phyloP scores from a whole-genome alignment of 2,329 filamentous ascomycete species.

The Paraconiothyrium brasiliense region DNA sequence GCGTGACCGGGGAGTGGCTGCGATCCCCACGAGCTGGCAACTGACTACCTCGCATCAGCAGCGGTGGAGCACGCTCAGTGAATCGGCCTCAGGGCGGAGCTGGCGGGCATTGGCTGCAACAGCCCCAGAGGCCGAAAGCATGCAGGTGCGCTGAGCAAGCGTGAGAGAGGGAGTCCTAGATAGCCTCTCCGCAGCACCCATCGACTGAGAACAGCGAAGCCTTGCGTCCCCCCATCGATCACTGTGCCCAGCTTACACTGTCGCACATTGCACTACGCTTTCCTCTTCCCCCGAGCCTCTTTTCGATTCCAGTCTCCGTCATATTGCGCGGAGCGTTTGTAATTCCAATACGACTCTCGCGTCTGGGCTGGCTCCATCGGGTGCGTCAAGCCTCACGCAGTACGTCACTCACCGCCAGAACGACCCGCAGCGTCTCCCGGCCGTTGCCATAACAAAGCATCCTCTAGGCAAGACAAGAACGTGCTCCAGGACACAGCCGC shows the following conservation, averaged over 20 bases:
- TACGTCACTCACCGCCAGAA: slow-evolving; percentile 18
- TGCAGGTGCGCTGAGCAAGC: neutral
- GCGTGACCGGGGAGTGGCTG: slow-evolving; percentile 11
- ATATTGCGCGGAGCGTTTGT: neutral
- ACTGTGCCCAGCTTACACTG: neutral
- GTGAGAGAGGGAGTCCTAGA: neutral
- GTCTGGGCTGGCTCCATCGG: slow-evolving; percentile 14
- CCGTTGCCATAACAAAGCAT: slow-evolving; percentile 17
- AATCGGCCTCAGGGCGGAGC: neutral
- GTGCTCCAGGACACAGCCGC: slow-evolving; percentile 2
- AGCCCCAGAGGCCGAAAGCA: slow-evolving; percentile 4
- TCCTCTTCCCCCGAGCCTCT: neutral
- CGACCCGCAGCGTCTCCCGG: slow-evolving; percentile 14
- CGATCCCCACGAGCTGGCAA: slow-evolving; percentile 13
- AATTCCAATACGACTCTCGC: neutral
- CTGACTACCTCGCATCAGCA: slow-evolving; percentile 8
- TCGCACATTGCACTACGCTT: neutral
- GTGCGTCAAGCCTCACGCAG: slow-evolving; percentile 1
- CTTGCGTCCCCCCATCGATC: neutral
- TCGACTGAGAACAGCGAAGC: slow-evolving; percentile 1
- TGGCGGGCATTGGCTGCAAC: slow-evolving; percentile 12
- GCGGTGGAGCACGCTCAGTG: slow-evolving; percentile 4
- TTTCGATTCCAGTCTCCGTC: neutral
- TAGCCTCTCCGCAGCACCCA: slow-evolving; percentile 4
- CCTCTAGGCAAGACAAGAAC: neutral